These are phyloP conservation scores for Ambrosiella beaveri DNA, from an alignment of 2,329 filamentous ascomycete species.

Conservation along the genomic window DNA sequence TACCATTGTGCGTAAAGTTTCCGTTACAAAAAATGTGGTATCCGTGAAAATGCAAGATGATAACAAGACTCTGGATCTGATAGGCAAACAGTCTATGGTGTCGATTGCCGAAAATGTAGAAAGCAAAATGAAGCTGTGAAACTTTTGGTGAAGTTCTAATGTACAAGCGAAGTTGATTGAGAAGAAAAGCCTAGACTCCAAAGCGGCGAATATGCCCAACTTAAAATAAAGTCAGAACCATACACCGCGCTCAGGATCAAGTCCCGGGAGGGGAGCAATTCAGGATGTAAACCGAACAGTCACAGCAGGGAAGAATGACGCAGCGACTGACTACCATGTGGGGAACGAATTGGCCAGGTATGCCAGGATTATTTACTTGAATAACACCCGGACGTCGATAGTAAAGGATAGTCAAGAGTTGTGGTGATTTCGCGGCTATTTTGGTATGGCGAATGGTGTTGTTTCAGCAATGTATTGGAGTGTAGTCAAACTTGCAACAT, in stretches of 20 bases:
- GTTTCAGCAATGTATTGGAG: too few relatives aligned
- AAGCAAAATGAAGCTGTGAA: neutral
- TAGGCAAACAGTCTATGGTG: neutral
- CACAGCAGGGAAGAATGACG: slow-evolving; percentile 3
- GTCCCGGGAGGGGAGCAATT: neutral
- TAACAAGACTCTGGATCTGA: slow-evolving; percentile 7
- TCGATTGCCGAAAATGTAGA: slow-evolving; percentile 1
- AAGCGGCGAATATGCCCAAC: neutral
- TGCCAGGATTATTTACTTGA: neutral
- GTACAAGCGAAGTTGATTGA: neutral
- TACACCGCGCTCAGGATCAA: neutral
- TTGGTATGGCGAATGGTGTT: neutral
- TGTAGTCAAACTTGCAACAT: too few relatives aligned
- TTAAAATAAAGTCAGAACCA: neutral
- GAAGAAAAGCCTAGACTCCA: neutral
- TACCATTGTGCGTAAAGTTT: slow-evolving; percentile 8
- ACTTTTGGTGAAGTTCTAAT: neutral
- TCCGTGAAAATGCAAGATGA: neutral
- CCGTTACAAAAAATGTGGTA: slow-evolving; percentile 1
- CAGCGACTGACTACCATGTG: slow-evolving; percentile 1
- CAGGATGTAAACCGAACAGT: slow-evolving; percentile 1
- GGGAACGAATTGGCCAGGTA: neutral
- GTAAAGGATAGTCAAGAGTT: neutral
- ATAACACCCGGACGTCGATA: neutral
- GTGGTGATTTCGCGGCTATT: neutral